Evolutionary conservation across 139 green algal species (phyloP), one percentile per base, ranked within the genome.

Genomic region (Chlorella sp.): DNA sequence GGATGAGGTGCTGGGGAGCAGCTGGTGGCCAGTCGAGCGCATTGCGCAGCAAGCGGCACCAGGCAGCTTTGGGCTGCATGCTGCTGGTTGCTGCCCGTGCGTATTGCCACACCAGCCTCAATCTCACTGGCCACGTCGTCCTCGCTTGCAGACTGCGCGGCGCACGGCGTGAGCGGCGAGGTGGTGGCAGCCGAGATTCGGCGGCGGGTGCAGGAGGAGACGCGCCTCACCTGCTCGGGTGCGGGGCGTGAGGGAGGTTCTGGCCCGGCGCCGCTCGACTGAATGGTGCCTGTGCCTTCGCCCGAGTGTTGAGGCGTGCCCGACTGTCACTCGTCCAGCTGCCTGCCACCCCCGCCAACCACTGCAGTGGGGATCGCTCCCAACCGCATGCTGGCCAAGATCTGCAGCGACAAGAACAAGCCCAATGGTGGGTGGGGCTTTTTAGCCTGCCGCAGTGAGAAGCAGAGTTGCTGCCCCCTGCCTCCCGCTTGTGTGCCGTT

Each of bases 351-450:
- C 8, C n/a, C 65, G 22, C 22, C 69, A 14, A 13, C 62, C 62
- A 34, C 48, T 74, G 58, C 77, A 83, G 87, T 89, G 30, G 96
- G 96, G 16, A 84, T 96, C 69, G 96, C 92, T 0, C 81, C 93
- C 34, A 98, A 98, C 86, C 87, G 86, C 81, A 93, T 94, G 82
- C 89, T 98, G n/a, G 94, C 95, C 67, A 98, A 98, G 81, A 87
- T 95, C n/a, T 90, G 84, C 70, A 90, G 88, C 11, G 95, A 98
- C 86, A 92, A 93, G 48, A 95, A 96, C 90, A 98, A 98, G 87
- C 96, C 96, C 0, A 89, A 98, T 64, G 96, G 96, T 20, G 92
- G 96, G 80, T 13, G 67, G 44, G 73, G 41, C 46, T 30, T 8
- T 6, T 38, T 14, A 20, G 67, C 19, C 24, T 46, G 40, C 34